Base-by-base conservation (phyloP, 2,329 filamentous ascomycete species). In the Colletotrichum tabaci region DNA sequence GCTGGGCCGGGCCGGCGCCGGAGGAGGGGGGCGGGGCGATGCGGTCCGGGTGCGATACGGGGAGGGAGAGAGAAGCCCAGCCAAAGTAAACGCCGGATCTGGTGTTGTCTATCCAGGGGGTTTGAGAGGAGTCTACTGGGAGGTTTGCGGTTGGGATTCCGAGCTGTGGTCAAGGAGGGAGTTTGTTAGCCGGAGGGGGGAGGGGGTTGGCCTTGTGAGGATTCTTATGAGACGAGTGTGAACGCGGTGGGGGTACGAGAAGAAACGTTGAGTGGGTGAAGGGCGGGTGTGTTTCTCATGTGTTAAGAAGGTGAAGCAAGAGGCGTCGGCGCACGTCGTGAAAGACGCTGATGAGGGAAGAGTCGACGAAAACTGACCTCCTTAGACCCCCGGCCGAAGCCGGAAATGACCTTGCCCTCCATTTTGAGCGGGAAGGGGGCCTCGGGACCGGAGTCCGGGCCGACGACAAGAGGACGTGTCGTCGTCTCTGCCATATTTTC, bases 101-200 rank as follows among this genome's bases (percentile, higher is more conserved):
- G 66, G 93, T 86, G 75, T 88, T 84, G 44, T 83, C 80, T 79
- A 92, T 91, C 90, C 90, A 92, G 12, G 88, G 84, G 42, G 86
- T 83, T 8, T 87, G 81, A 77, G 89, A 77, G 65, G 87, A 86
- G 81, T 93, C 91, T 61, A 96, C 92, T 77, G 91, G 91, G 55
- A 98, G 90, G 86, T 98, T 99, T 80, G 96, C 96, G 2, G 96
- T 98, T 2, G 96, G 96, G 80, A 98, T 98, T 76, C 96, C 96
- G 79, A 98, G 93, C 91, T 97, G 73, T 38, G 60, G 15, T 21
- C 61, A 23, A 16, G 38, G n/a, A 23, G 12, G n/a, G 9, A 2
- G 10, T 23, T 66, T 38, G 73, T 70, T 53, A 64, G 58, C 30
- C 35, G 35, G 9, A 10, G 9, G 35, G 9, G 35, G 35, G 9